Percentiles rank a stretch among this genome's conserved stretches.
These are phyloP conservation scores for Aureobasidium sp. DNA, from an alignment of 2,329 filamentous ascomycete genomes.

Conservation along the genomic window DNA sequence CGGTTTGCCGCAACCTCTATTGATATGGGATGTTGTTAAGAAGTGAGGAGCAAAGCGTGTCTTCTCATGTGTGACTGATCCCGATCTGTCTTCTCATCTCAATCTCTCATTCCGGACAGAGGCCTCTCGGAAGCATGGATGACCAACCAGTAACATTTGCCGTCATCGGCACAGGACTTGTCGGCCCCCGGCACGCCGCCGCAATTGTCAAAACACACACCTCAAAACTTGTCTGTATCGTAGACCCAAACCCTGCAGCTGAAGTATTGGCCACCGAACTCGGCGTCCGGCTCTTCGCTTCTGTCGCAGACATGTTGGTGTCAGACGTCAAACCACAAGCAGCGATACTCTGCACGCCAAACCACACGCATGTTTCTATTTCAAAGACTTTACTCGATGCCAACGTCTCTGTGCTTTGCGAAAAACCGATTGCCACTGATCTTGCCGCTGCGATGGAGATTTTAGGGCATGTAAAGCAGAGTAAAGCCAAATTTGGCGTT, in stretches of 20 bases:
- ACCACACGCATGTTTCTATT: constrained; percentile 47
- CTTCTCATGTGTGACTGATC: too few relatives aligned
- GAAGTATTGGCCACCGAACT: not conserved
- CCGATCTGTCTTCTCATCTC: too few relatives aligned
- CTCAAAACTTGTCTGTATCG: constrained; percentile 25
- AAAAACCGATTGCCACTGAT: not conserved
- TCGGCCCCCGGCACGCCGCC: constrained; percentile 42
- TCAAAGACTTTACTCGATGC: constrained; percentile 39
- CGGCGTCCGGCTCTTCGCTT: constrained; percentile 20
- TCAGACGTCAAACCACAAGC: constrained; percentile 38
- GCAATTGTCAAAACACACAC: constrained; percentile 32
- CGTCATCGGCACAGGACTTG: constrained; percentile 40
- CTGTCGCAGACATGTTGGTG: constrained; percentile 36
- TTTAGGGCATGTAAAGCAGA: constrained; percentile 25
- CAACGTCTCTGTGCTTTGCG: constrained; percentile 19
- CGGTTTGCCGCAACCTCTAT: too few relatives aligned
- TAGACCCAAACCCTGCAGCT: not conserved
- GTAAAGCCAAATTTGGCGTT: constrained; percentile 39
- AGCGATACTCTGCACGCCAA: constrained; percentile 52
- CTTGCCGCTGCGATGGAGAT: not conserved
- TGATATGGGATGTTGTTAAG: too few relatives aligned
- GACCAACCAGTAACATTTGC: too few relatives aligned
- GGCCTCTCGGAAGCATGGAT: too few relatives aligned
- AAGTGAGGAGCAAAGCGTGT: too few relatives aligned
- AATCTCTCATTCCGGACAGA: too few relatives aligned